phyloP scores from a whole-genome alignment of 2,329 filamentous ascomycete species.

The Hypoxylon sp. region DNA sequence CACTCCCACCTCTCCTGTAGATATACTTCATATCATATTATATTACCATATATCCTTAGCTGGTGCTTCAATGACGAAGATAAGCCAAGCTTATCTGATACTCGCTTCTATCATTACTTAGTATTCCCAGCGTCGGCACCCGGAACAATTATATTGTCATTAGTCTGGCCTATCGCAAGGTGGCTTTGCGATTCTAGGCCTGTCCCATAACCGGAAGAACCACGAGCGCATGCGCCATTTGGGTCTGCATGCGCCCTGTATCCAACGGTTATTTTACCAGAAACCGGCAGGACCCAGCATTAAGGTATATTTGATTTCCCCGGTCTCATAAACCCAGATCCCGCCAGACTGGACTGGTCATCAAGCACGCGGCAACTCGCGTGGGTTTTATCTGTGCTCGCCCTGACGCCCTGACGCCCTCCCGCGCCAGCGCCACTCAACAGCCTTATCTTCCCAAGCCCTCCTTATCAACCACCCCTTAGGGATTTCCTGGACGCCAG shows the following conservation, averaged over 20 bases:
- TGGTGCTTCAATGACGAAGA: slow-evolving; percentile 67
- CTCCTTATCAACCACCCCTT: slow-evolving; percentile 44
- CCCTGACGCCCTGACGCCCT: slow-evolving; percentile 31
- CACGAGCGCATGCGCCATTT: slow-evolving; percentile 42
- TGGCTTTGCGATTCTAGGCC: slow-evolving; percentile 31
- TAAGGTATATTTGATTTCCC: slow-evolving; percentile 39
- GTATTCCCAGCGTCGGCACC: slow-evolving; percentile 43
- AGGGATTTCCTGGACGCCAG: slow-evolving; percentile 30
- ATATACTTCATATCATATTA: slow-evolving; percentile 33
- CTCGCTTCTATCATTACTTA: slow-evolving; percentile 68
- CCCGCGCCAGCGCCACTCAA: slow-evolving; percentile 45
- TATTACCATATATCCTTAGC: slow-evolving; percentile 28
- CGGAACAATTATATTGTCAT: slow-evolving; percentile 35
- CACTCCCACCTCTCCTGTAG: slow-evolving; percentile 39
- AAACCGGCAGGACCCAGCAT: slow-evolving; percentile 41
- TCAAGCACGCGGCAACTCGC: slow-evolving; percentile 42
- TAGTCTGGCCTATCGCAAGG: slow-evolving; percentile 36
- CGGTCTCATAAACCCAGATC: slow-evolving; percentile 38
- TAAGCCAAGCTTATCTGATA: slow-evolving; percentile 72
- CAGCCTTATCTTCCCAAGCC: slow-evolving; percentile 46
- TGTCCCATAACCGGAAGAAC: slow-evolving; percentile 34
- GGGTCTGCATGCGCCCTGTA: slow-evolving; percentile 35
- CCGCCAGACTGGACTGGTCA: slow-evolving; percentile 41
- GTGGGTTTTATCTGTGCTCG: slow-evolving; percentile 37
- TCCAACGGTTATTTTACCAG: slow-evolving; percentile 37